Evolutionary conservation across 305 asterid species (phyloP).

Genomic region (Fraxinus angustifolia): DNA sequence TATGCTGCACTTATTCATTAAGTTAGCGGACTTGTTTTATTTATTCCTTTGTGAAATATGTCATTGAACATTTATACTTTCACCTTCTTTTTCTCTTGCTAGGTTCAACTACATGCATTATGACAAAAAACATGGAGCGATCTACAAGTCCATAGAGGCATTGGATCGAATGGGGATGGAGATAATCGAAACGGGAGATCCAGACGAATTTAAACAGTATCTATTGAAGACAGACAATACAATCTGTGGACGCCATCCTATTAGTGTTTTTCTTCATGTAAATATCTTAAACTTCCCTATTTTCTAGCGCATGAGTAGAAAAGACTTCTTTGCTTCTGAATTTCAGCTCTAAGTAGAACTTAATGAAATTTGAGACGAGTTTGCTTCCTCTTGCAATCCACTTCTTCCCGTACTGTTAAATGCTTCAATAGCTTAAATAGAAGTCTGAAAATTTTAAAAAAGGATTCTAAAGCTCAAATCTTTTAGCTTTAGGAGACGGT

Average conservation of each 20-base stretch:
- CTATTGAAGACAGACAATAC: slow-evolving; percentile 85
- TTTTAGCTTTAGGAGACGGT: not conserved
- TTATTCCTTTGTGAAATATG: not conserved
- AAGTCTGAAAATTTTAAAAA: not conserved
- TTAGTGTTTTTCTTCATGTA: slow-evolving; percentile 94
- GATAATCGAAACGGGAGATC: slow-evolving; percentile 84
- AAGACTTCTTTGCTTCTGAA: not conserved
- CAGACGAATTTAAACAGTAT: slow-evolving; percentile 81
- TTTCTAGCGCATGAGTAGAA: not conserved
- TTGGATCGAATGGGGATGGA: slow-evolving; percentile 94
- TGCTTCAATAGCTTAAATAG: not conserved
- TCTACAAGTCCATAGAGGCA: slow-evolving; percentile 85
- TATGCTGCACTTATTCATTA: not conserved
- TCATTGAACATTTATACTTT: not conserved
- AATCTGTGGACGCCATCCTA: slow-evolving; percentile 96
- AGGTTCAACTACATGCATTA: slow-evolving; percentile 79
- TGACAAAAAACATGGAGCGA: slow-evolving; percentile 80
- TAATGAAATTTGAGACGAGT: not conserved
- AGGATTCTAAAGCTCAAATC: not conserved
- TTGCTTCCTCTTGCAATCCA: not conserved
- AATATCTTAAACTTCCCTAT: slow-evolving; percentile 28
- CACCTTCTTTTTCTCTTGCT: slow-evolving; percentile 33
- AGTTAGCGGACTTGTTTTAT: not conserved
- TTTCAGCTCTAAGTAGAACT: not conserved
- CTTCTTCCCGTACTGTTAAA: not conserved